Conservation (phyloP, 2,329 filamentous ascomycete genomes). For the Nannizziopsis barbatae region DNA sequence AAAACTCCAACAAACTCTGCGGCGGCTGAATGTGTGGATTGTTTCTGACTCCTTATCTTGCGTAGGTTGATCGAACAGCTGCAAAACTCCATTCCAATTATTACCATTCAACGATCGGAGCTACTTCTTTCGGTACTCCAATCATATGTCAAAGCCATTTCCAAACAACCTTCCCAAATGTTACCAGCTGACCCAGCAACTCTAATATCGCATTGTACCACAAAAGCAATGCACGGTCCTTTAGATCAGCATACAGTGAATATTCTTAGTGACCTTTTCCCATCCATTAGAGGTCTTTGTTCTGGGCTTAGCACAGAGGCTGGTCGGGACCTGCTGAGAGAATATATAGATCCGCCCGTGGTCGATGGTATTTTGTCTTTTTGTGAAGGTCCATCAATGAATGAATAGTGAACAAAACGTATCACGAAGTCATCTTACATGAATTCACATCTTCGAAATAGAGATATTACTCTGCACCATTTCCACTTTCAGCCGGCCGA, state of each 20-base stretch:
- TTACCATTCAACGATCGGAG: conserved; percentile 25
- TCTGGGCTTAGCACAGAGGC: conserved; percentile 15
- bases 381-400: conserved; percentile 20
- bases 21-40: not conserved
- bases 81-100: conserved; percentile 19
- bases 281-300: conserved; percentile 18
- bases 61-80: conserved; percentile 19
- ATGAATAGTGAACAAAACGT: not conserved
- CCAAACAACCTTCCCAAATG: conserved; percentile 17
- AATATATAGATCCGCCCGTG: conserved; percentile 25
- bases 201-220: conserved; percentile 19
- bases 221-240: conserved; percentile 14
- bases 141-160: conserved; percentile 29
- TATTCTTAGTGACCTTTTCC: conserved; percentile 25
- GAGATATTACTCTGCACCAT: too few relatives aligned
- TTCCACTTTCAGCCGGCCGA: not conserved
- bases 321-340: conserved; percentile 21
- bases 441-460: too few relatives aligned
- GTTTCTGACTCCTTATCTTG: not conserved
- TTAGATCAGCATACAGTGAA: conserved; percentile 23
- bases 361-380: conserved; percentile 28
- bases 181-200: conserved; percentile 12
- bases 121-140: conserved; percentile 18
- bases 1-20: not conserved
- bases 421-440: too few relatives aligned